Conservation (phyloP, 2,329 filamentous ascomycete genomes). For the Sporothrix luriei region DNA sequence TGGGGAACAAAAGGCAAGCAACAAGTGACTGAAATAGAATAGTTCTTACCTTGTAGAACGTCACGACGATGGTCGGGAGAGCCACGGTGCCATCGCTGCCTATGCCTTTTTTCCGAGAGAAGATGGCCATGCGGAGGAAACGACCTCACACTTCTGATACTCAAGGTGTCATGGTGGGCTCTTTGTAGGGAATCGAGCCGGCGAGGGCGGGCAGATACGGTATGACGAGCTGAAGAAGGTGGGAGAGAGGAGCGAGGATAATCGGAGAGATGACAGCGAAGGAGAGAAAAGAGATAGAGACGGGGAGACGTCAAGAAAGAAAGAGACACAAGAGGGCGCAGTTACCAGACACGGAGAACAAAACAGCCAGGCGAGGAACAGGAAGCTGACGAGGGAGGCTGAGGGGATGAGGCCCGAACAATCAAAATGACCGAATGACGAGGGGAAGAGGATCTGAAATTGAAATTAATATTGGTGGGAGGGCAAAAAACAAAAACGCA, state of each 20-base stretch:
- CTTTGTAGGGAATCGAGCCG: too few relatives aligned
- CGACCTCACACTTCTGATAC: neutral
- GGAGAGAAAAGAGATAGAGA: neutral
- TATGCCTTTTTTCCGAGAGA: neutral
- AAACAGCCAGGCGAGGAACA: neutral
- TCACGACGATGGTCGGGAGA: neutral
- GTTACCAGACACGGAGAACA: neutral
- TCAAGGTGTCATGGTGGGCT: neutral
- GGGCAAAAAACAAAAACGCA: neutral
- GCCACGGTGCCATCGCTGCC: neutral
- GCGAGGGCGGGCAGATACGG: too few relatives aligned
- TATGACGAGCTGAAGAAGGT: neutral
- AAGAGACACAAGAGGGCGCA: constrained; percentile 5
- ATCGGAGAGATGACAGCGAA: constrained; percentile 12
- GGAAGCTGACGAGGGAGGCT: too few relatives aligned
- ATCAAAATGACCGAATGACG: neutral
- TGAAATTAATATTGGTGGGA: constrained; percentile 18
- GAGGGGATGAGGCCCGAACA: neutral
- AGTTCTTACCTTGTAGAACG: neutral
- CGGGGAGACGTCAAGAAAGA: constrained; percentile 1
- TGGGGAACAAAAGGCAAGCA: too few relatives aligned
- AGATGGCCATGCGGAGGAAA: neutral
- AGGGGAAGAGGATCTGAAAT: neutral
- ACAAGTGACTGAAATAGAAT: too few relatives aligned
- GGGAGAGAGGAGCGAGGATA: neutral